Evolutionary conservation across 78 protist genomes (phyloP).

Genomic region (Emiliania huxleyi): DNA sequence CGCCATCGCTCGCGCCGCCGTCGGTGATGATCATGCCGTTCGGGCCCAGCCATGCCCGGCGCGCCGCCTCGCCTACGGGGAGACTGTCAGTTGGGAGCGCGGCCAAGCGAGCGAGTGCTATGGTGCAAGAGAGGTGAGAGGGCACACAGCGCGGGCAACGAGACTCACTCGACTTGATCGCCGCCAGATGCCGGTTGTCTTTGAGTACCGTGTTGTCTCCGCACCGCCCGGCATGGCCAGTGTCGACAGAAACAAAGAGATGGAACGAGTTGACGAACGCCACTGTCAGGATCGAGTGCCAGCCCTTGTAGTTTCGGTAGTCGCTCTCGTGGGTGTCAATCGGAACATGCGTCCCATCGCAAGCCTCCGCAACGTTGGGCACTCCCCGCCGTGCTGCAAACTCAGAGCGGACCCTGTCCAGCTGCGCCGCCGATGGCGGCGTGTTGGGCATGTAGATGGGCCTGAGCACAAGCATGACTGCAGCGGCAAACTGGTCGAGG

Average conservation of each 20-base stretch:
- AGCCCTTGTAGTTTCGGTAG: conserved; percentile 21
- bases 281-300: background rate
- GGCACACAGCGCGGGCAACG: too few relatives aligned
- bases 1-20: background rate
- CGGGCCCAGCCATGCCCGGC: background rate
- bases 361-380: background rate
- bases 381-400: background rate
- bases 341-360: conserved; percentile 16
- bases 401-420: background rate
- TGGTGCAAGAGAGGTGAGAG: too few relatives aligned
- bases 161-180: too few relatives aligned
- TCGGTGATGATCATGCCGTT: background rate
- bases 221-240: background rate
- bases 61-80: too few relatives aligned
- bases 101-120: too few relatives aligned
- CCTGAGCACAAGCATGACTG: background rate
- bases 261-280: background rate
- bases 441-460: background rate
- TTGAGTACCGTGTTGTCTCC: background rate
- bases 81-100: too few relatives aligned
- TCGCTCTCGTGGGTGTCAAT: background rate
- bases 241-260: background rate
- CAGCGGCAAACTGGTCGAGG: background rate
- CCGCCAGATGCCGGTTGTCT: background rate
- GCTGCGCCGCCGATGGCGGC: background rate